Conservation (phyloP, 306 rosid species). For the Glycine latifolia region DNA sequence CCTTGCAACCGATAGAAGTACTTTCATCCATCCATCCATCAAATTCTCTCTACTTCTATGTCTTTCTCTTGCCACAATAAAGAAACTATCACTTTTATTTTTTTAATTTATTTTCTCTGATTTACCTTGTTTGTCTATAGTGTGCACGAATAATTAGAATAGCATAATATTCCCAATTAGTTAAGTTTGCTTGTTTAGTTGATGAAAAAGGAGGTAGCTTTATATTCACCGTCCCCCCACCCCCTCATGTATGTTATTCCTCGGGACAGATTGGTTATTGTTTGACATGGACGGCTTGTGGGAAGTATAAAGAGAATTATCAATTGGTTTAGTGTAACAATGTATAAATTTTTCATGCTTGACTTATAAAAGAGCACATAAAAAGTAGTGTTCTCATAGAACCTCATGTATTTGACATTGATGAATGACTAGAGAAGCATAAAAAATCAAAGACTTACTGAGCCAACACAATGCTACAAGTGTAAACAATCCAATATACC, state of each 20-base stretch:
- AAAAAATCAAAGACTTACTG: conserved; percentile 55
- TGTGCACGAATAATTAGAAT: conserved; percentile 4
- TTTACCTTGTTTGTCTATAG: background rate
- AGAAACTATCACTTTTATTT: background rate
- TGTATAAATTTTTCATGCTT: background rate
- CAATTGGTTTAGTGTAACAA: conserved; percentile 4
- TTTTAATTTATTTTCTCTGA: background rate
- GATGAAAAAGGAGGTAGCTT: conserved; percentile 23
- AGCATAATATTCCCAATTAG: background rate
- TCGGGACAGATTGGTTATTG: conserved; percentile 35
- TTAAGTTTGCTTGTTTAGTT: conserved; percentile 7
- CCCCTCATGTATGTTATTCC: background rate
- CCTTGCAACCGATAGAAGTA: conserved; percentile 66
- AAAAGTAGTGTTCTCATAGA: background rate
- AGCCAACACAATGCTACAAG: conserved; percentile 90
- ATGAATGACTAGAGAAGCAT: conserved; percentile 27
- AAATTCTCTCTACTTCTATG: conserved; percentile 52
- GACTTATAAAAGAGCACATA: no score
- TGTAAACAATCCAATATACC: conserved; percentile 88
- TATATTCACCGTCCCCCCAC: conserved; percentile 39
- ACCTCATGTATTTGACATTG: background rate
- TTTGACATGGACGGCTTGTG: conserved; percentile 52
- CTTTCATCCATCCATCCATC: conserved; percentile 52
- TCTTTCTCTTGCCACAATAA: conserved; percentile 35
- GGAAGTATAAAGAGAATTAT: conserved; percentile 43